Evolutionary conservation across 2,329 filamentous ascomycete species (phyloP), one percentile per base, ranked within the genome.

Genomic region (Nigrospora sphaerica): DNA sequence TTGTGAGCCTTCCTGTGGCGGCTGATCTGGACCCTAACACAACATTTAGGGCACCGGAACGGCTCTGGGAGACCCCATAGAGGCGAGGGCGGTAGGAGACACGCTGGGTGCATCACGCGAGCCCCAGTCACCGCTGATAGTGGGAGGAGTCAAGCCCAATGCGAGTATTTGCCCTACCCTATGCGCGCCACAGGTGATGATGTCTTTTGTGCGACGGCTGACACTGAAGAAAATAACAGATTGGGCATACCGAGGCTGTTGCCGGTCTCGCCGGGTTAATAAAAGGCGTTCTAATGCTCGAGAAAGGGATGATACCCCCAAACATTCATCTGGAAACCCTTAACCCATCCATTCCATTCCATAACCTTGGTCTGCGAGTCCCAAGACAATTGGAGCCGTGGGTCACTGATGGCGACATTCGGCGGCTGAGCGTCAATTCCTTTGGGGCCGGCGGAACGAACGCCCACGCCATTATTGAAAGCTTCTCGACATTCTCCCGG

Each of bases 381-480:
- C 69, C 73, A 0, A 60, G 52, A 0, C 50, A 61, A 12, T 54
- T 70, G n/a, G 67, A 65, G 1, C 56, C 66, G 16, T 77, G 73
- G 72, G 73, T 73, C 0, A 43, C 64, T 1, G 41, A 59, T 0
- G 70, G 72, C 11, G n/a, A n/a, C n/a, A 58, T 70, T 11, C 69
- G 73, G 1, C 70, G 77, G n/a, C 71, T 71, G 35, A 76, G 72
- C 47, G 66, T 81, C 50, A 80, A 80, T 53, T 76, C 71, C 46
- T 81, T 80, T 53, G 77, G 78, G 3, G 80, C 74, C 52, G 77
- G 78, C 2, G 78, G 77, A 36, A 77, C 75, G 4, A 80, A 80
- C 41, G 71, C 70, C 1, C 77, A 80, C 49, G 66, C 71, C 1
- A 70, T 78, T 36, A 50, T 78, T 39, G 74, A 78, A 33, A 72